Base-by-base conservation (phyloP, 176 grass and related monocot genomes). In the Miscanthus lutarioriparius region DNA sequence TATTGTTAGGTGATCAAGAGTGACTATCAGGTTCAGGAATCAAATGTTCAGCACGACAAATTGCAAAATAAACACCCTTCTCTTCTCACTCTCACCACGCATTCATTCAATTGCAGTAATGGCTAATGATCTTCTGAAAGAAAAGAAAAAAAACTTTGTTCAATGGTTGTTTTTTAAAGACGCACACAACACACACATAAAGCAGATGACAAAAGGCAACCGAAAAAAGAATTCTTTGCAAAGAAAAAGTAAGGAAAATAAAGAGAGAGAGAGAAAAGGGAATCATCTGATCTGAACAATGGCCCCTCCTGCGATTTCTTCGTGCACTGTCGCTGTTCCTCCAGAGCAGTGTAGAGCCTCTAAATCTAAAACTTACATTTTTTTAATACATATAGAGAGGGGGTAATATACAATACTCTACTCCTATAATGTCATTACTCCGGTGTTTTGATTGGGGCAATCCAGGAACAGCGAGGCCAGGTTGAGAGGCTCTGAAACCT, bases 331-430 rank as follows among this genome's bases (percentile, higher is more conserved):
- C 14, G 41, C 87, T 61, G 35, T 30, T 23, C 13, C 45, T 68
- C 76, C 61, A 58, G 69, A 48, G 47, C 37, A 32, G 67, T 43
- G 81, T 84, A 74, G 87, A 81, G 20, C 68, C 82, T 75, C 44
- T 47, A 47, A 47, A 47, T 5, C 12, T 47, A 47, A 43, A 43
- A 10, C 40, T 43, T 43, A 43, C 8, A 43, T 41, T 43, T 43
- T 43, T 43, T 43, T 40, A 35, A 37, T 11, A 43, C 10, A 43
- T 43, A 9, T 43, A 43, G 10, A 43, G 40, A 43, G 7, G 38
- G 40, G 40, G 13, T 15, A 47, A 4, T 15, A 47, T 47, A 47
- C 13, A 47, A 47, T 47, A 47, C 9, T 41, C 38, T 44, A 41
- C 40, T 41, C 32, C 32, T 33, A 30, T 1, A 1, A 13, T 17